Conservation (phyloP, 2,329 filamentous ascomycete species). For the Hypoxylon sp. region DNA sequence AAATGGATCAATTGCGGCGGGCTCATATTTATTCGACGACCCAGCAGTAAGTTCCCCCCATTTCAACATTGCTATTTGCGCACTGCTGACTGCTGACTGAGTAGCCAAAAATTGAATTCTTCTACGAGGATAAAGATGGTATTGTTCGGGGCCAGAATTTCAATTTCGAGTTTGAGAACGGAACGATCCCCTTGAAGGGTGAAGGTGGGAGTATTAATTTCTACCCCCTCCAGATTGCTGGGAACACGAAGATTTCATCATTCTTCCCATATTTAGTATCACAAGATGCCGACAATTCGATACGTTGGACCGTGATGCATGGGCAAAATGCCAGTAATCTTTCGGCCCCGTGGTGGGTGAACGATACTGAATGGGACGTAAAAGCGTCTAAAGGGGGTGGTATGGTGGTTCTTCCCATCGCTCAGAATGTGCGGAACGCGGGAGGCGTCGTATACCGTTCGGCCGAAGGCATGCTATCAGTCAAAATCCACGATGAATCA, state of each 20-base stretch:
- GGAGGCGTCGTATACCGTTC: slow-evolving; percentile 41
- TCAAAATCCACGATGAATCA: slow-evolving; percentile 33
- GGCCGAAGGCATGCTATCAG: slow-evolving; percentile 39
- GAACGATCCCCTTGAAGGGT: slow-evolving; percentile 34
- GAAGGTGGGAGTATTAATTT: slow-evolving; percentile 35
- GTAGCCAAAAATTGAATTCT: slow-evolving; percentile 42
- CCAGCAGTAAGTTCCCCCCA: slow-evolving; percentile 34
- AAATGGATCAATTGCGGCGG: slow-evolving; percentile 42
- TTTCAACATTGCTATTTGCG: background rate
- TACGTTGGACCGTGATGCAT: slow-evolving; percentile 42
- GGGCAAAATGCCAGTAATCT: slow-evolving; percentile 34
- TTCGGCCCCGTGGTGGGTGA: slow-evolving; percentile 43
- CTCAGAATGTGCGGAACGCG: slow-evolving; percentile 25
- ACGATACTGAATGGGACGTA: slow-evolving; percentile 36
- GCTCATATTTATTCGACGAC: slow-evolving; percentile 35
- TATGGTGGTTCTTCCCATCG: slow-evolving; percentile 37
- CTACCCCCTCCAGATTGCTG: slow-evolving; percentile 39
- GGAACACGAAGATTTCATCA: slow-evolving; percentile 35
- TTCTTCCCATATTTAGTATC: slow-evolving; percentile 44
- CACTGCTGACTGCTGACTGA: slow-evolving; percentile 34
- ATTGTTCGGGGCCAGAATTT: slow-evolving; percentile 42
- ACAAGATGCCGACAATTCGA: slow-evolving; percentile 39
- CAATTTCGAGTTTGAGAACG: slow-evolving; percentile 37
- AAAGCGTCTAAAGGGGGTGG: slow-evolving; percentile 27
- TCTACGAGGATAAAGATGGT: slow-evolving; percentile 42